A percentile compares a stretch with the other conserved stretches of the same genome.
Evolutionary conservation across 768 basidiomycete genomes (phyloP).

Genomic region (Russula brevipes): DNA sequence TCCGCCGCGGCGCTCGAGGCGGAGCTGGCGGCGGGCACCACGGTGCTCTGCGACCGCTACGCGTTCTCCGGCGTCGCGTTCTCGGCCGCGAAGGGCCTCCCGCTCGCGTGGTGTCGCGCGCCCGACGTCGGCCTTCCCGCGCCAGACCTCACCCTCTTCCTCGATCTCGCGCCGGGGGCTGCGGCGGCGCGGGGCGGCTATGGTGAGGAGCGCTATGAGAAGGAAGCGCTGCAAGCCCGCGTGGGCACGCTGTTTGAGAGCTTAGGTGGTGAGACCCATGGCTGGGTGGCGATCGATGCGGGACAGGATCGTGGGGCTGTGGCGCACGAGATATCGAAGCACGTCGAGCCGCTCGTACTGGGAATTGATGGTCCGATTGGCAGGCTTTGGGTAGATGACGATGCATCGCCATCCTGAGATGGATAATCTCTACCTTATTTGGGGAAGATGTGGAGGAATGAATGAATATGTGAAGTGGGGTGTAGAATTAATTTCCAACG

Average conservation of each 20-base stretch:
- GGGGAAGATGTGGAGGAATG: not conserved
- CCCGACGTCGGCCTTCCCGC: conserved; percentile 86
- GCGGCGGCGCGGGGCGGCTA: conserved; percentile 72
- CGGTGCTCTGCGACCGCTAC: conserved; percentile 87
- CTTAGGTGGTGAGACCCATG: conserved; percentile 38
- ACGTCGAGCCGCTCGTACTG: conserved; percentile 40
- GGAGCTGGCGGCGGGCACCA: conserved; percentile 56
- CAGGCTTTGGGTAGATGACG: conserved; percentile 46
- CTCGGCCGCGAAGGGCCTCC: conserved; percentile 61
- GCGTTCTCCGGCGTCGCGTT: conserved; percentile 97
- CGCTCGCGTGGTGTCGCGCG: conserved; percentile 77
- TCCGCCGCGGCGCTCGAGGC: conserved; percentile 70
- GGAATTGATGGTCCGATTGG: conserved; percentile 40
- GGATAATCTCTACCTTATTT: not conserved
- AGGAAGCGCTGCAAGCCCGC: conserved; percentile 61
- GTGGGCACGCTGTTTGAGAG: conserved; percentile 57
- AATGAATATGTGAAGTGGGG: too few relatives aligned
- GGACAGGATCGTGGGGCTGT: conserved; percentile 47
- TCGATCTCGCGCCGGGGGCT: conserved; percentile 69
- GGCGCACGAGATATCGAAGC: conserved; percentile 49
- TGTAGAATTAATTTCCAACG: conserved; percentile 12
- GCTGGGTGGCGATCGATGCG: conserved; percentile 60
- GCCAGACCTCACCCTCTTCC: conserved; percentile 84
- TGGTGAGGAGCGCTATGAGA: conserved; percentile 86
- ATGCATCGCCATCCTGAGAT: not conserved